These are phyloP conservation scores for Tetradesmus obliquus DNA, from an alignment of 139 green algal species.

Conservation along the genomic window DNA sequence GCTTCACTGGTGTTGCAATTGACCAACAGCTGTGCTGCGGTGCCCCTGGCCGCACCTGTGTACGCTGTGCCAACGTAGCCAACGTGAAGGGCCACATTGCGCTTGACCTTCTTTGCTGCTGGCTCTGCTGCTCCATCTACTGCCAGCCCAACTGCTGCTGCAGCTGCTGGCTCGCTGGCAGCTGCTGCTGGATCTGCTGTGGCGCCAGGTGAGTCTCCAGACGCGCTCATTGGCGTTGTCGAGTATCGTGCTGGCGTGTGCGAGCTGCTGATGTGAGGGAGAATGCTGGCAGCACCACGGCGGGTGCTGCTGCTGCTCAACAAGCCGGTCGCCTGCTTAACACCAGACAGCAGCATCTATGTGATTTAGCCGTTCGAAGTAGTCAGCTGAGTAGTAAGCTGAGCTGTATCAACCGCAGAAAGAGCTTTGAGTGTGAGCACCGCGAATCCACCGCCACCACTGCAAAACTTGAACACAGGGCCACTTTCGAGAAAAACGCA, in stretches of 20 bases:
- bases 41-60: constrained; percentile 55
- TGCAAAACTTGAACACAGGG: too few species aligned
- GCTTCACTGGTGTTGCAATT: too few species aligned
- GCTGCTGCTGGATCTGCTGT: neutral
- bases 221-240: neutral
- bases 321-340: neutral
- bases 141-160: neutral
- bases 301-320: neutral
- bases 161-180: neutral
- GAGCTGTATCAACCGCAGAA: neutral
- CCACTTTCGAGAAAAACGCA: too few species aligned
- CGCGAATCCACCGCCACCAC: neutral
- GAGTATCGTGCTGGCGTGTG: neutral
- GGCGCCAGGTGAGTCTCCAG: neutral
- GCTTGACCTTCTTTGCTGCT: constrained; percentile 61
- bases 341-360: neutral
- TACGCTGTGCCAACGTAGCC: constrained; percentile 79
- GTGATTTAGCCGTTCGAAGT: neutral
- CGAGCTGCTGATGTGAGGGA: neutral
- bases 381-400: neutral
- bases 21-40: neutral
- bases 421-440: neutral
- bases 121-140: neutral
- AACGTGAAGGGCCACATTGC: constrained; percentile 78
- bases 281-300: neutral